Evolutionary conservation across 495 filamentous ascomycete species (phyloP).

Genomic region (Tetracladium setigerum): DNA sequence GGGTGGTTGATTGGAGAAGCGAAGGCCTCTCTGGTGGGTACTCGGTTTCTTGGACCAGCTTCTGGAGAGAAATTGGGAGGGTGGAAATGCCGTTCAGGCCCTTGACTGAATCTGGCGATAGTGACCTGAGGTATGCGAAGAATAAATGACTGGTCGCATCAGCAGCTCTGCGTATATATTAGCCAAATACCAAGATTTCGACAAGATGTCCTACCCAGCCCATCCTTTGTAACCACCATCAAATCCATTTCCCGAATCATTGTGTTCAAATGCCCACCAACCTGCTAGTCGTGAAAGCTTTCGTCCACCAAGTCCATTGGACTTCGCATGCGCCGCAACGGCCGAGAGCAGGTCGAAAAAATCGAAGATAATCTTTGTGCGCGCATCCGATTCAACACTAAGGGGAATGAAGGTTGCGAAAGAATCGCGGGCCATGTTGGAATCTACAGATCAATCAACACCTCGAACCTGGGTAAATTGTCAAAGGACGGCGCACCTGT

Average conservation of each 20-base stretch:
- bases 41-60: conserved; percentile 84
- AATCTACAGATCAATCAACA: conserved; percentile 51
- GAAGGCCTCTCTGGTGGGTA: conserved; percentile 81
- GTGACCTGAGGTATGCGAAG: conserved; percentile 90
- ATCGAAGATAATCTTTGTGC: conserved; percentile 84
- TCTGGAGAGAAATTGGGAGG: conserved; percentile 83
- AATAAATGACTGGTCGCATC: conserved; percentile 96
- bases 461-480: not conserved
- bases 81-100: conserved; percentile 69
- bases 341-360: conserved; percentile 94
- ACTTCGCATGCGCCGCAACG: conserved; percentile 72
- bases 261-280: conserved; percentile 98
- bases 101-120: conserved; percentile 67
- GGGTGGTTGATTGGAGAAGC: conserved; percentile 70
- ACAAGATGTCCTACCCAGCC: conserved; percentile 24
- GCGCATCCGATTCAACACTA: conserved; percentile 82
- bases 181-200: conserved; percentile 12
- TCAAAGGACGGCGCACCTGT: conserved; percentile 50
- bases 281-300: conserved; percentile 93
- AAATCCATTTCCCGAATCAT: conserved; percentile 81
- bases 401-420: conserved; percentile 96
- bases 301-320: conserved; percentile 85
- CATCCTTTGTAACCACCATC: conserved; percentile 90
- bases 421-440: conserved; percentile 81
- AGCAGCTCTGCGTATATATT: conserved; percentile 57